Base-by-base conservation (phyloP, 2,329 filamentous ascomycete genomes). In the Monosporascus sp. region DNA sequence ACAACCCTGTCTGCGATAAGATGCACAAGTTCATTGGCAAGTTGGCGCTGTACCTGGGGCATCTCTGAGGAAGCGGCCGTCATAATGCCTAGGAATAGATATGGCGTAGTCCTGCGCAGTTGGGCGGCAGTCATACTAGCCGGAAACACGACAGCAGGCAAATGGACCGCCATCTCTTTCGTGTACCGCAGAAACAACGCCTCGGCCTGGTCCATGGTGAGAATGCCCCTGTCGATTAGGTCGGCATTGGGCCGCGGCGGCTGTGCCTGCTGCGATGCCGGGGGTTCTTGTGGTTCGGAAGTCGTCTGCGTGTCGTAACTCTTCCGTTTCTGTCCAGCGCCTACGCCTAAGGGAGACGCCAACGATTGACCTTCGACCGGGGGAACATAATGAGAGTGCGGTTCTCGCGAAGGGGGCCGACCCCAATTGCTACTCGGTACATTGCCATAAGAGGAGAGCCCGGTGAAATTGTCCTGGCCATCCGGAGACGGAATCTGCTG, bases 1-100 rank as follows among this genome's bases (percentile, higher is more conserved):
- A 94, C 80, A 41, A 93, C 79, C 59, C 84, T 84, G 45, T 94
- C 86, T 3, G 88, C 89, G 51, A 94, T 80, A 11, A 84, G 75
- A 56, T 85, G 82, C 73, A 91, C 87, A 52, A 91, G 72, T 62
- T 94, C 85, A 55, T 80, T 80, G 9, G 86, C 80, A 15, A 96
- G 72, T 26, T 75, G 73, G 9, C 79, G 75, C 65, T 91, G 88
- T 53, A 79, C 73, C 24, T 67, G 67, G 22, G 78, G 76, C 20
- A 75, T 73, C 57, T 85, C 80, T 9, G 81, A 81, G 5, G 84
- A 79, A 5, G 86, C 80, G 8, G 82, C 84, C 0, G 86, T 81
- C 70, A 91, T 81, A 61, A 91, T 75, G 31, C 87, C 78, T n/a
- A 89, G 75, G 63, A 91, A 91, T 8, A 91, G 74, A 2, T 81